Base-by-base conservation (phyloP, 2,329 filamentous ascomycete species). In the Alternaria sp. region DNA sequence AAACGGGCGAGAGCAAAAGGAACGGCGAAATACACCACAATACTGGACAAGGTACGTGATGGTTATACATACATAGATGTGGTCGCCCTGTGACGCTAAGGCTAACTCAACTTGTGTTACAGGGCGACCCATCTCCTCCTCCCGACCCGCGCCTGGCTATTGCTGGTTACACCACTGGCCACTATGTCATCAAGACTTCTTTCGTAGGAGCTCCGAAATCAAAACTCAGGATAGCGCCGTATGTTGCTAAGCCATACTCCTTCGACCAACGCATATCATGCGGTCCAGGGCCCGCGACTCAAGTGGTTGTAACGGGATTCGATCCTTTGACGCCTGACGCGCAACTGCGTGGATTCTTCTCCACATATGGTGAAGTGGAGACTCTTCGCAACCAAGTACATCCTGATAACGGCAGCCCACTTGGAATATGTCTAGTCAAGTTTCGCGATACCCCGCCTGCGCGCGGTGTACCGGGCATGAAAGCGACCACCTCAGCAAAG, bases 221-320 rank as follows among this genome's bases (percentile, higher is more conserved):
- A 66, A 92, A 87, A 71, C 82, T 89, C 74, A 90, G 87, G 74
- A 87, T 86, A 69, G 86, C 90, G 28, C 91, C 91, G 1, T 97
- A 97, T 80, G 89, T 90, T 62, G 82, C 97, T 53, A 92, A 89
- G 75, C 90, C 91, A 22, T 97, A 96, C 79, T 81, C 87, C 27
- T 95, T 93, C 79, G 94, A 98, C 76, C 82, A 89, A 5, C 89
- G 88, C 70, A 93, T 92, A 5, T 97, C 94, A 2, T 88, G 96
- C 70, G 94, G 94, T 0, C 92, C 93, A 25, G 93, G 93, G 0
- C 94, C 94, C 14, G 92, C 95, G 2, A 93, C 91, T 3, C 93
- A 97, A 76, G 89, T 99, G 50, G 90, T 98, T 4, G 93, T 97
- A 20, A 94, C 90, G n/a, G 93, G 93, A n/a, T 97, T 97, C 77